Conservation (phyloP, 306 rosid species). For the Nissolia schottii region DNA sequence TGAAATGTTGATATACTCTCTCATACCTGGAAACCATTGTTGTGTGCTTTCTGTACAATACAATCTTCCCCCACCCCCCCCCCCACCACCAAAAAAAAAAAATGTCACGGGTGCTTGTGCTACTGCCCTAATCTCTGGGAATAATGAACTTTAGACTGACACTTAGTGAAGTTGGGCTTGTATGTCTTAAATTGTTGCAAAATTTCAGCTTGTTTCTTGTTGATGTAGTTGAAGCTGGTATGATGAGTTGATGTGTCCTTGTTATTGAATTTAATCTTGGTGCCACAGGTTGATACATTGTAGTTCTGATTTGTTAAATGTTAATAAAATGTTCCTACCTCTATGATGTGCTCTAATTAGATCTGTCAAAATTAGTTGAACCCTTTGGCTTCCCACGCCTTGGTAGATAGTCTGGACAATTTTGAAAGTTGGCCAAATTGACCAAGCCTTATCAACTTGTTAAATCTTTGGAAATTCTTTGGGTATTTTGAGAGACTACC, state of each 20-base stretch:
- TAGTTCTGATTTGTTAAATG: neutral
- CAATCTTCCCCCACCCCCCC: too few relatives aligned
- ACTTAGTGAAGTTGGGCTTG: neutral
- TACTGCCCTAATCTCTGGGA: neutral
- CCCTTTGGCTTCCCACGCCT: neutral
- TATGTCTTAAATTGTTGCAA: neutral
- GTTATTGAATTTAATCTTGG: neutral
- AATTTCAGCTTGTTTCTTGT: neutral
- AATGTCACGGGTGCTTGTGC: neutral
- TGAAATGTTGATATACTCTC: neutral
- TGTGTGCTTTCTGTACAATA: neutral
- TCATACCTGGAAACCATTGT: neutral
- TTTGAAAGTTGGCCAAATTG: constrained; percentile 15
- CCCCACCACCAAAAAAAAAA: neutral
- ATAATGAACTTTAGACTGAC: neutral
- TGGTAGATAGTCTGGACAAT: constrained; percentile 14
- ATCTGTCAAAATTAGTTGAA: neutral
- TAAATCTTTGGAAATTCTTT: neutral
- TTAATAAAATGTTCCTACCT: neutral
- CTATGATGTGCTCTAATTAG: constrained; percentile 9
- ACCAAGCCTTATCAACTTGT: neutral
- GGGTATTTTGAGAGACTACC: neutral
- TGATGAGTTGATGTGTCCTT: neutral
- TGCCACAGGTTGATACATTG: neutral
- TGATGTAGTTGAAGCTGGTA: neutral